phyloP scores from a whole-genome alignment of 805 yeast species.

The Lachancea nothofagi region DNA sequence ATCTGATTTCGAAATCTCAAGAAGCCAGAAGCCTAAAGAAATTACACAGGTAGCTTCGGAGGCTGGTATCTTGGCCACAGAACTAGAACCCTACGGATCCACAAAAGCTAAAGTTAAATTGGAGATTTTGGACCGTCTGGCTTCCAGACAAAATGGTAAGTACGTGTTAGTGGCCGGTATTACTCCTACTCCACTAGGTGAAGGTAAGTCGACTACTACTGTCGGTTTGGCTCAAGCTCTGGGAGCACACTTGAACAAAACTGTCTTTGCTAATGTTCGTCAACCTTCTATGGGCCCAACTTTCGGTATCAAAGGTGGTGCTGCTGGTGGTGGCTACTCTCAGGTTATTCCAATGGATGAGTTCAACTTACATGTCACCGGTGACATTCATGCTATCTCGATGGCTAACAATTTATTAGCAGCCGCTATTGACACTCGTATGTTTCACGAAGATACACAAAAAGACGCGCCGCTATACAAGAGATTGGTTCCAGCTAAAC shows the following conservation, averaged over 20 bases:
- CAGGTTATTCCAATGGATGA: slow-evolving; percentile 89
- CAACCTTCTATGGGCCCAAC: slow-evolving; percentile 90
- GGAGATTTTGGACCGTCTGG: slow-evolving; percentile 55
- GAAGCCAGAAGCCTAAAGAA: slow-evolving; percentile 67
- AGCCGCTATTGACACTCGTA: slow-evolving; percentile 82
- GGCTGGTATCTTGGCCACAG: slow-evolving; percentile 60
- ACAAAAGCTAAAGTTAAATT: slow-evolving; percentile 73
- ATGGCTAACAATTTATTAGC: slow-evolving; percentile 77
- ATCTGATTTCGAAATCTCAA: slow-evolving; percentile 71
- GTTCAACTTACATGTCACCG: slow-evolving; percentile 79
- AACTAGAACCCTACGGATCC: slow-evolving; percentile 69
- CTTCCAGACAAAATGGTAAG: slow-evolving; percentile 57
- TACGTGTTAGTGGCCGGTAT: slow-evolving; percentile 77
- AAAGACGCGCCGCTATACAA: slow-evolving; percentile 64
- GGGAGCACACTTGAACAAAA: slow-evolving; percentile 65
- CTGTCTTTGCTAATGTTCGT: slow-evolving; percentile 75
- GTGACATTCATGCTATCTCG: slow-evolving; percentile 81
- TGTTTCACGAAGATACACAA: slow-evolving; percentile 77
- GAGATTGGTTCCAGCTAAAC: slow-evolving; percentile 70
- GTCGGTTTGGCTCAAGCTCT: slow-evolving; percentile 78
- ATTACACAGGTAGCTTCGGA: slow-evolving; percentile 64
- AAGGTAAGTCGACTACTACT: slow-evolving; percentile 80
- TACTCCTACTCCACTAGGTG: slow-evolving; percentile 83
- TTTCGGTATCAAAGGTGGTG: slow-evolving; percentile 85
- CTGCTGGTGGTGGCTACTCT: slow-evolving; percentile 87